These are phyloP conservation scores for Hanseniaspora thailandica DNA, from an alignment of 805 yeast species.

Conservation along the genomic window DNA sequence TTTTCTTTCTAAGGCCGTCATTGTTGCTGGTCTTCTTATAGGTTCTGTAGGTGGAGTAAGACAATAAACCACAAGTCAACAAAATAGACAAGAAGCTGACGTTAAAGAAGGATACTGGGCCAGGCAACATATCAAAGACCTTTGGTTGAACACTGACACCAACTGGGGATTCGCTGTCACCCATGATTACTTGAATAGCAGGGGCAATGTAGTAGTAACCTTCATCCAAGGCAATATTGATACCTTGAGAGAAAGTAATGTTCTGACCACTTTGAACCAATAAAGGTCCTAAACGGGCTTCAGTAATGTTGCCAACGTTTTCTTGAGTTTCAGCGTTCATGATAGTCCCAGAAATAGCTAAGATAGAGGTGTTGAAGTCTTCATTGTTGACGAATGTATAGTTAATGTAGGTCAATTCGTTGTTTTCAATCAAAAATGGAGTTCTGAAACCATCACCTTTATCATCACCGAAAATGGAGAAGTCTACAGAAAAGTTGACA, in stretches of 20 bases:
- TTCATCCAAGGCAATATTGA: slow-evolving; percentile 48
- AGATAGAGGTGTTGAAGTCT: slow-evolving; percentile 38
- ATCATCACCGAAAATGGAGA: slow-evolving; percentile 38
- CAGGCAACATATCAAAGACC: slow-evolving; percentile 48
- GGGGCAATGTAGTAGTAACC: slow-evolving; percentile 51
- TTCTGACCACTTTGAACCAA: slow-evolving; percentile 39
- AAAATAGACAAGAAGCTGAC: slow-evolving; percentile 61
- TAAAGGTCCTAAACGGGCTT: slow-evolving; percentile 52
- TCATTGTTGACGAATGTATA: slow-evolving; percentile 47
- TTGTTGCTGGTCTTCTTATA: not conserved
- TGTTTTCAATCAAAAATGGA: slow-evolving; percentile 36
- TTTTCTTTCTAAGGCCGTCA: slow-evolving; percentile 21
- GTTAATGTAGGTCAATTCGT: slow-evolving; percentile 41
- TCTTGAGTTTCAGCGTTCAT: slow-evolving; percentile 44
- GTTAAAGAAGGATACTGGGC: slow-evolving; percentile 55
- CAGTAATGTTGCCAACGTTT: slow-evolving; percentile 49
- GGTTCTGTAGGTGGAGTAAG: slow-evolving; percentile 42
- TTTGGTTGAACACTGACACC: slow-evolving; percentile 46
- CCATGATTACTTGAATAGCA: slow-evolving; percentile 38
- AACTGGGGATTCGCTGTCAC: slow-evolving; percentile 30
- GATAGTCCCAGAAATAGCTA: slow-evolving; percentile 61
- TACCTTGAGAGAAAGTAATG: slow-evolving; percentile 42
- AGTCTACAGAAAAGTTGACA: slow-evolving; percentile 39
- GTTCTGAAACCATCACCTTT: slow-evolving; percentile 29
- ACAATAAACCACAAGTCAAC: slow-evolving; percentile 37